phyloP scores from a whole-genome alignment of 2,329 filamentous ascomycete species.

The Elsinoe perseae region DNA sequence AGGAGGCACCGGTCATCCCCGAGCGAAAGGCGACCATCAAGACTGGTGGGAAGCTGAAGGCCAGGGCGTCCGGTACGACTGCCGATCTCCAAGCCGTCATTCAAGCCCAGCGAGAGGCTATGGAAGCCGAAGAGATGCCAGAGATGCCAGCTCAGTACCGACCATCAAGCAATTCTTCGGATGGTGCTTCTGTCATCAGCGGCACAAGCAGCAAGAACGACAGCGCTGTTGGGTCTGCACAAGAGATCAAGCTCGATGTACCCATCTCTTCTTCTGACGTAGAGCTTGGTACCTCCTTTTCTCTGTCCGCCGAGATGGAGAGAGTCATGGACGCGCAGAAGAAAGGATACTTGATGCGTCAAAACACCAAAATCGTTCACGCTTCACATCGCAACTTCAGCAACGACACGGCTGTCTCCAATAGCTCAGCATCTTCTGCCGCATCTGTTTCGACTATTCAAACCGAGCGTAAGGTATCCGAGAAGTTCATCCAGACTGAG shows the following conservation, averaged over 20 bases:
- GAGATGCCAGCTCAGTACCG: slow-evolving; percentile 26
- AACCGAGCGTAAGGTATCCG: slow-evolving; percentile 58
- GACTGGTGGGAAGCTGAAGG: slow-evolving; percentile 77
- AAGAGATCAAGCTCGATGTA: slow-evolving; percentile 54
- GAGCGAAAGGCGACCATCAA: slow-evolving; percentile 84
- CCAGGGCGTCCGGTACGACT: slow-evolving; percentile 77
- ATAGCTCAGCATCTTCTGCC: slow-evolving; percentile 2
- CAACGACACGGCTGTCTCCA: slow-evolving; percentile 34
- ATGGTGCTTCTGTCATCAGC: slow-evolving; percentile 17
- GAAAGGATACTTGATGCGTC: slow-evolving; percentile 97
- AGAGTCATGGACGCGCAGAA: slow-evolving; percentile 94
- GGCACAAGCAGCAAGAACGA: slow-evolving; percentile 27
- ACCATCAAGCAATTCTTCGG: slow-evolving; percentile 21
- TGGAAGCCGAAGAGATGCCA: slow-evolving; percentile 49
- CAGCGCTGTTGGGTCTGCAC: slow-evolving; percentile 21
- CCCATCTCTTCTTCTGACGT: slow-evolving; percentile 62
- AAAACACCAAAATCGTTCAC: slow-evolving; percentile 94
- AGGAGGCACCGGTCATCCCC: slow-evolving; percentile 58
- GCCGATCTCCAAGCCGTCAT: slow-evolving; percentile 72
- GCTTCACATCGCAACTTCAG: slow-evolving; percentile 62
- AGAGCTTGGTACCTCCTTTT: slow-evolving; percentile 73
- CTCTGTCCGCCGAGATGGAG: slow-evolving; percentile 87
- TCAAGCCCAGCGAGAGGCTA: slow-evolving; percentile 75
- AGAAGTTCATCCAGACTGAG: slow-evolving; percentile 89
- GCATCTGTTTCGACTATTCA: slow-evolving; percentile 21